These are phyloP conservation scores for Trematosphaeria pertusa DNA, from an alignment of 2,329 filamentous ascomycete genomes.

Conservation along the genomic window DNA sequence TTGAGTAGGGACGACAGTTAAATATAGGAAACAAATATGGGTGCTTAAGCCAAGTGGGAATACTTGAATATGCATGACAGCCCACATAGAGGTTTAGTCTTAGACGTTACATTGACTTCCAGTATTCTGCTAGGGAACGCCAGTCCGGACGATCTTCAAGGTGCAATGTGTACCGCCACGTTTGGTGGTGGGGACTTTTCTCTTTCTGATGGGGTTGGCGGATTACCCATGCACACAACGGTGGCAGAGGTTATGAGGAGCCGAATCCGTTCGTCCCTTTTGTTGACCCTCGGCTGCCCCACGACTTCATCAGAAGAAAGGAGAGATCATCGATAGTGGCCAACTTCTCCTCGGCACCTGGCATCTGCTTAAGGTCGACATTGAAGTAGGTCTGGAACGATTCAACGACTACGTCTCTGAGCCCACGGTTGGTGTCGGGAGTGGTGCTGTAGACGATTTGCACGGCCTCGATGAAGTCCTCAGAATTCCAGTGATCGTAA, in stretches of 20 bases:
- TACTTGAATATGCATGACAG: too few relatives aligned
- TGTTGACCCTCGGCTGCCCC: constrained; percentile 9
- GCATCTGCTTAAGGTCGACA: constrained; percentile 12
- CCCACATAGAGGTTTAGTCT: too few relatives aligned
- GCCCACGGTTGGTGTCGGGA: constrained; percentile 34
- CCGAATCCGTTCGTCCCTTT: not conserved
- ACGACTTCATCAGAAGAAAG: constrained; percentile 20
- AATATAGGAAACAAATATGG: too few relatives aligned
- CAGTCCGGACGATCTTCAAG: too few relatives aligned
- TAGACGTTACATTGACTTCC: too few relatives aligned
- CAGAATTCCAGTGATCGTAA: constrained; percentile 22
- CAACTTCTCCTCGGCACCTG: constrained; percentile 16
- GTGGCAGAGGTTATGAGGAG: not conserved
- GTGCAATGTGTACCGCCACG: too few relatives aligned
- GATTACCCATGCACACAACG: not conserved
- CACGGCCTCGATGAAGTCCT: constrained; percentile 37
- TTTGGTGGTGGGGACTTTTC: too few relatives aligned
- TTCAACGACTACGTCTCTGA: constrained; percentile 38
- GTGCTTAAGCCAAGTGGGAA: too few relatives aligned
- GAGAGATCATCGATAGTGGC: constrained; percentile 20
- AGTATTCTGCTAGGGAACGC: too few relatives aligned
- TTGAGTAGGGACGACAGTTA: too few relatives aligned
- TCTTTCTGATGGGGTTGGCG: too few relatives aligned
- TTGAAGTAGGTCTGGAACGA: constrained; percentile 26
- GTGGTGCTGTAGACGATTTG: constrained; percentile 31